Evolutionary conservation across 192 early-diverging fungal species (phyloP).

Genomic region (Gryganskiella cystojenkinii): DNA sequence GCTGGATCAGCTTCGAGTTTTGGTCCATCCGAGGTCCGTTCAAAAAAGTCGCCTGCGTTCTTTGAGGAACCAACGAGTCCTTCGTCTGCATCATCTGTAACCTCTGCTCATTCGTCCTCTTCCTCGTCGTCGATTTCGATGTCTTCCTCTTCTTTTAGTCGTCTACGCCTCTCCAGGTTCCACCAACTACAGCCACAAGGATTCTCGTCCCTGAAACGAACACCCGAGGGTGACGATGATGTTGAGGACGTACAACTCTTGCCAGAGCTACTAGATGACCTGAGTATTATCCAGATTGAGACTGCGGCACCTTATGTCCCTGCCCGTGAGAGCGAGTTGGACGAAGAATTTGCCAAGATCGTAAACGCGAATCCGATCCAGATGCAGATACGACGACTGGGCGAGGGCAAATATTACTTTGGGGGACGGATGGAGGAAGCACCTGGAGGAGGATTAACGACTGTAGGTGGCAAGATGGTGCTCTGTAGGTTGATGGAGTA

Average conservation of each 20-base stretch:
- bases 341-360: slow-evolving; percentile 63
- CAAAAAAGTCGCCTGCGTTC: background rate
- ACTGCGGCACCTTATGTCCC: slow-evolving; percentile 48
- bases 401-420: slow-evolving; percentile 51
- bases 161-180: background rate
- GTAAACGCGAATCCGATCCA: slow-evolving; percentile 62
- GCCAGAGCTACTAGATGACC: background rate
- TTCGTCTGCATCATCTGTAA: background rate
- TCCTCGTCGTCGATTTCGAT: slow-evolving; percentile 29
- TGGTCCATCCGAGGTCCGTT: slow-evolving; percentile 4
- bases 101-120: slow-evolving; percentile 2
- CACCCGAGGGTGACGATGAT: too few relatives aligned
- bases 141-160: slow-evolving; percentile 13
- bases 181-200: background rate
- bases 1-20: background rate
- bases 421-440: slow-evolving; percentile 50
- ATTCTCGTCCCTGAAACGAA: too few relatives aligned
- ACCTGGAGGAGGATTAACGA: slow-evolving; percentile 25
- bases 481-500: slow-evolving; percentile 64
- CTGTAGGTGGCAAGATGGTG: slow-evolving; percentile 54
- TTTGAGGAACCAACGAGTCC: slow-evolving; percentile 27
- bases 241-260: slow-evolving; percentile 11
- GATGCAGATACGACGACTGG: slow-evolving; percentile 58
- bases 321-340: slow-evolving; percentile 58
- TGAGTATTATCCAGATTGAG: slow-evolving; percentile 5